Percentiles rank a stretch among this genome's conserved stretches.
phyloP scores from a whole-genome alignment of 352 stramenopile genomes.

The Thalassiosira hispida region DNA sequence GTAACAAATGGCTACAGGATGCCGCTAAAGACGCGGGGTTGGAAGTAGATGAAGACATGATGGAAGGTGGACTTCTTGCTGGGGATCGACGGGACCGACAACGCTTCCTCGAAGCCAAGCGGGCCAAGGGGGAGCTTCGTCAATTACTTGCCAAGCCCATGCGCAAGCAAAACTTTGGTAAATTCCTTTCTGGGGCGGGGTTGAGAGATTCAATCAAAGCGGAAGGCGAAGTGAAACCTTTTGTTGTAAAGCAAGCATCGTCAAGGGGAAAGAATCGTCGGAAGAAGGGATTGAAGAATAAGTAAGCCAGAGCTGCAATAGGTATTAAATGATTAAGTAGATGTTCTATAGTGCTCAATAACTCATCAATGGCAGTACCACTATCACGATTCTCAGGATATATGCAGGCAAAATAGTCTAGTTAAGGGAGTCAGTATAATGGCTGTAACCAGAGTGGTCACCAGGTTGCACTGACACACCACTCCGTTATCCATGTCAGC shows the following conservation, averaged over 20 bases:
- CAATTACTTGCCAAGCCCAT: slow-evolving; percentile 74
- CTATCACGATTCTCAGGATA: too few species aligned
- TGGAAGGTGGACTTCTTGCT: slow-evolving; percentile 70
- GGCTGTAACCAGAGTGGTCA: too few species aligned
- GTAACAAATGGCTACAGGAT: slow-evolving; percentile 82
- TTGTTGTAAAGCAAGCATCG: slow-evolving; percentile 38
- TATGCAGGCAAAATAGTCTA: too few species aligned
- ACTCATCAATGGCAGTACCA: too few species aligned
- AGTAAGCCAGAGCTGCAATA: too few species aligned
- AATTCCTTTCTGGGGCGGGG: slow-evolving; percentile 75
- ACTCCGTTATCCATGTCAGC: too few species aligned
- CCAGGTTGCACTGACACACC: too few species aligned
- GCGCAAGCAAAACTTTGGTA: slow-evolving; percentile 78
- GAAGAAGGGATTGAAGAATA: slow-evolving; percentile 32
- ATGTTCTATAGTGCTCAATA: too few species aligned
- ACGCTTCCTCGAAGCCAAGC: slow-evolving; percentile 66
- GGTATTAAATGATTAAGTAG: too few species aligned
- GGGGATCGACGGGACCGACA: slow-evolving; percentile 58
- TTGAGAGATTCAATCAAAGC: slow-evolving; percentile 55
- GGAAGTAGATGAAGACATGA: slow-evolving; percentile 81
- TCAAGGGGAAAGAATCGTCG: slow-evolving; percentile 32
- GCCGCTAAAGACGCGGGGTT: slow-evolving; percentile 77
- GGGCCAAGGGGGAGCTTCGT: slow-evolving; percentile 59
- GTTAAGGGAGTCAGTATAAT: too few species aligned
- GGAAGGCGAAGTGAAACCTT: slow-evolving; percentile 50